Base-by-base conservation (phyloP, 2,329 filamentous ascomycete genomes). In the Phyllosticta capitalensis region DNA sequence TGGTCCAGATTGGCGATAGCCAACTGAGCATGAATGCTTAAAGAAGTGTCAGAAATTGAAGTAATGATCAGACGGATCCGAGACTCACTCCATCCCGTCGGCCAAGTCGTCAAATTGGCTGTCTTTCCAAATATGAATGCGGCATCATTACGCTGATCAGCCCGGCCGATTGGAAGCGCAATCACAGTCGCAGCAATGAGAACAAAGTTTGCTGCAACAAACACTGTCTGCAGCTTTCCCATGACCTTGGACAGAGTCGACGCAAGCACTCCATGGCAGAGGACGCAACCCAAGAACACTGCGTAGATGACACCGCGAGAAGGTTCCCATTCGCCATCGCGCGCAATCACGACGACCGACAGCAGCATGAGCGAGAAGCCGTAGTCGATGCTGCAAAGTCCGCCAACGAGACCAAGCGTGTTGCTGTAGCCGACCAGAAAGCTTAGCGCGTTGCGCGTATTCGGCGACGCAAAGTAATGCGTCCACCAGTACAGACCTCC, bases 341-440 rank as follows among this genome's bases (percentile, higher is more conserved):
- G 76, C 1, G 80, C 72, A 30, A 85, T 78, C 2, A 82, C 81
- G 57, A 84, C 78, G 33, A 83, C 79, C 1, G 81, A 81, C 26
- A 83, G 75, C 55, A 84, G 78, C 81, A 83, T 83, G 48, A 81
- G 69, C 1, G 80, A 76, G 65, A 82, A 81, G 1, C 80, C 77
- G 65, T 77, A 86, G 66, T 85, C 82, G 62, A 85, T 81, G 22
- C 81, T 83, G 68, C 83, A 85, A 14, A 85, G 73, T 5, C 82
- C 83, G 30, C 81, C 83, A n/a, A 85, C 75, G 9, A 84, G 68
- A 6, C 82, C 83, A 19, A 85, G 73, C 1, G 80, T 84, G 65
- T 85, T 84, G 67, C 80, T 83, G 64, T 84, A 84, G 26, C 82
- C 82, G 19, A 84, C 81, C 33, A 84, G 67, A 65, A 84, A 84